Evolutionary conservation across 31 red algal genomes (phyloP).

Genomic region (Endocladia muricata): DNA sequence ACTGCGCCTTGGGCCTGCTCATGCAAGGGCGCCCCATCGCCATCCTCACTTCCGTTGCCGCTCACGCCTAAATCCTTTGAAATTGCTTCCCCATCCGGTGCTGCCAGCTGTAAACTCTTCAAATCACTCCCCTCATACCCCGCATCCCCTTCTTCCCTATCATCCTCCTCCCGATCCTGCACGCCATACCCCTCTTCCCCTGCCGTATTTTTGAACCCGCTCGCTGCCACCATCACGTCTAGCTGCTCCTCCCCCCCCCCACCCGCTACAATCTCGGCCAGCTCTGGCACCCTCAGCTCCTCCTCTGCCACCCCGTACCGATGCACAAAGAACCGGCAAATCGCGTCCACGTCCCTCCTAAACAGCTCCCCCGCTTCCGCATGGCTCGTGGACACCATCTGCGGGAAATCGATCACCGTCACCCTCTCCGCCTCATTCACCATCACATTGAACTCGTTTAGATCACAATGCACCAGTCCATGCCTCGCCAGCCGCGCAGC

Average conservation of each 20-base stretch:
- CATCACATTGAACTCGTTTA: conserved; percentile 97
- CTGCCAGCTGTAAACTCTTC: conserved; percentile 4
- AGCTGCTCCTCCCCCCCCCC: conserved; percentile 38
- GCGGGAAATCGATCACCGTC: conserved; percentile 97
- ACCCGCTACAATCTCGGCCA: conserved; percentile 23
- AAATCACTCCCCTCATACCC: neutral
- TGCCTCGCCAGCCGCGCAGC: conserved; percentile 35
- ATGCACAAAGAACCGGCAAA: conserved; percentile 69
- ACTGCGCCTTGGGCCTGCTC: neutral
- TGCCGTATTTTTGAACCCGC: conserved; percentile 55
- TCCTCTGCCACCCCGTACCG: conserved; percentile 67
- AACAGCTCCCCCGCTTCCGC: conserved; percentile 57
- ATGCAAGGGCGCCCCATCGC: neutral
- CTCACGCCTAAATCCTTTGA: neutral
- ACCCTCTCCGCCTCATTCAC: conserved; percentile 61
- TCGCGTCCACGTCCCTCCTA: conserved; percentile 60
- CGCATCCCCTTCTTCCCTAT: neutral
- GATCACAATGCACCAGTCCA: conserved; percentile 92
- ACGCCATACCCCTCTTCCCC: conserved; percentile 20
- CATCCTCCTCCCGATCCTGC: conserved; percentile 34
- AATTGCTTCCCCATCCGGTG: neutral
- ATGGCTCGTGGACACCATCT: conserved; percentile 87
- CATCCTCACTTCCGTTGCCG: neutral
- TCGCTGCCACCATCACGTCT: conserved; percentile 61
- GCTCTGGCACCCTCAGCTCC: conserved; percentile 6